Conservation (phyloP, 2,329 filamentous ascomycete genomes). For the Calonectria montana region DNA sequence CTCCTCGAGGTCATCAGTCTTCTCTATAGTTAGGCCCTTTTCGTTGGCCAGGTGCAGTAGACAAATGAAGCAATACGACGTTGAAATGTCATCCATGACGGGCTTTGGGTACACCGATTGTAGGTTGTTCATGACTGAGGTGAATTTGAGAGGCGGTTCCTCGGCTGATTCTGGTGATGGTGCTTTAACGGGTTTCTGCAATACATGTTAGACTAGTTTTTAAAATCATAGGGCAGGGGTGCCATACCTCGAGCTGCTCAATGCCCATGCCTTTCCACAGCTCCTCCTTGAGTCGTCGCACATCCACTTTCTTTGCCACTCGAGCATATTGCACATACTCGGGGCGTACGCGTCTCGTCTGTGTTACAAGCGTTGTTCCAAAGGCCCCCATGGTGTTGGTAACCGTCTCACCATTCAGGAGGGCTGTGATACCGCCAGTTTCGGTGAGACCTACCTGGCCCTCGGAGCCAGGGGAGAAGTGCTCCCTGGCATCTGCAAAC, state of each 20-base stretch:
- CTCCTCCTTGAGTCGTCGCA: conserved; percentile 75
- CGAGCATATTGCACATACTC: conserved; percentile 79
- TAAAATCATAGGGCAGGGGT: not conserved
- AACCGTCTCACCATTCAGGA: conserved; percentile 63
- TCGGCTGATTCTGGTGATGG: conserved; percentile 44
- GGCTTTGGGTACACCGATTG: conserved; percentile 87
- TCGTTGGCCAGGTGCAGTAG: conserved; percentile 92
- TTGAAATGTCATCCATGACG: conserved; percentile 93
- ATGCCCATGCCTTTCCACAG: conserved; percentile 75
- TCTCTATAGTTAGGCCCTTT: conserved; percentile 84
- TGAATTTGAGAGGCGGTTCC: conserved; percentile 80
- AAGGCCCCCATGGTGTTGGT: conserved; percentile 63
- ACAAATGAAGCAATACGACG: conserved; percentile 93
- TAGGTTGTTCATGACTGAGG: conserved; percentile 88
- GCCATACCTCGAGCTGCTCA: conserved; percentile 62
- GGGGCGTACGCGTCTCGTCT: conserved; percentile 70
- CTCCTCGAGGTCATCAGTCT: conserved; percentile 68
- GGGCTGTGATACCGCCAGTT: conserved; percentile 60
- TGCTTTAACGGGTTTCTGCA: conserved; percentile 34
- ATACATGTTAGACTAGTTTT: conserved; percentile 23
- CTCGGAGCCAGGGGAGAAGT: conserved; percentile 76
- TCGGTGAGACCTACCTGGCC: conserved; percentile 59
- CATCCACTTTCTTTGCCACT: conserved; percentile 78
- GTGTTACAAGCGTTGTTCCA: conserved; percentile 75
- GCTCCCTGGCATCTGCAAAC: conserved; percentile 84